phyloP scores from a whole-genome alignment of 2,329 filamentous ascomycete genomes.

The Mycosphaerella sp. region DNA sequence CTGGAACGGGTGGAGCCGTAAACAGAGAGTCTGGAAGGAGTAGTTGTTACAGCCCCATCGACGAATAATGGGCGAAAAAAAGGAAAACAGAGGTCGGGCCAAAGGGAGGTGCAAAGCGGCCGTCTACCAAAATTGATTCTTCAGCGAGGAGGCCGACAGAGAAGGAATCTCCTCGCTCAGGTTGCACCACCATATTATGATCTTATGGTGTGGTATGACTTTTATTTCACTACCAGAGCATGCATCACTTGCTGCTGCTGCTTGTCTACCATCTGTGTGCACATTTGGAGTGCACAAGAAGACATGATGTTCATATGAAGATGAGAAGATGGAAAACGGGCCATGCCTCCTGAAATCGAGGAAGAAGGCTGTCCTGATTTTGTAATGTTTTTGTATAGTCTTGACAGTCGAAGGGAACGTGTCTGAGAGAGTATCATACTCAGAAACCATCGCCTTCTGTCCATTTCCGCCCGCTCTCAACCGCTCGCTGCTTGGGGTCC shows the following conservation, averaged over 20 bases:
- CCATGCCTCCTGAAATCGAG: not conserved
- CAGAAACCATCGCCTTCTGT: constrained; percentile 51
- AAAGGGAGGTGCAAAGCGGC: not conserved
- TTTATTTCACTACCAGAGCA: not conserved
- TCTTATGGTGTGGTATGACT: constrained; percentile 4
- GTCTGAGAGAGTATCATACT: constrained; percentile 12
- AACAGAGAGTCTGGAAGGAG: constrained; percentile 1
- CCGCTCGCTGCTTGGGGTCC: constrained; percentile 47
- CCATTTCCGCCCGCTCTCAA: constrained; percentile 50
- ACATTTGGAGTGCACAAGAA: constrained; percentile 2
- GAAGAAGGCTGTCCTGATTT: not conserved
- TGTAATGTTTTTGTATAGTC: constrained; percentile 8
- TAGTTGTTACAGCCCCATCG: constrained; percentile 4
- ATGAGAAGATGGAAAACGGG: not conserved
- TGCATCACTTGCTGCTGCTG: not conserved
- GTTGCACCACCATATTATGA: constrained; percentile 6
- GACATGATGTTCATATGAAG: constrained; percentile 5
- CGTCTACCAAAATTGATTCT: not conserved
- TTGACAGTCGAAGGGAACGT: not conserved
- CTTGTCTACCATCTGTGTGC: not conserved
- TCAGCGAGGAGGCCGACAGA: not conserved
- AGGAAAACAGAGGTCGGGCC: not conserved
- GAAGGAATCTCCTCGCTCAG: not conserved
- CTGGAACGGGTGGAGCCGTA: constrained; percentile 5
- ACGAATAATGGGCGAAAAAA: not conserved